Conservation (phyloP, 1,284 basidiomycete genomes). For the Acaromyces ingoldii region DNA sequence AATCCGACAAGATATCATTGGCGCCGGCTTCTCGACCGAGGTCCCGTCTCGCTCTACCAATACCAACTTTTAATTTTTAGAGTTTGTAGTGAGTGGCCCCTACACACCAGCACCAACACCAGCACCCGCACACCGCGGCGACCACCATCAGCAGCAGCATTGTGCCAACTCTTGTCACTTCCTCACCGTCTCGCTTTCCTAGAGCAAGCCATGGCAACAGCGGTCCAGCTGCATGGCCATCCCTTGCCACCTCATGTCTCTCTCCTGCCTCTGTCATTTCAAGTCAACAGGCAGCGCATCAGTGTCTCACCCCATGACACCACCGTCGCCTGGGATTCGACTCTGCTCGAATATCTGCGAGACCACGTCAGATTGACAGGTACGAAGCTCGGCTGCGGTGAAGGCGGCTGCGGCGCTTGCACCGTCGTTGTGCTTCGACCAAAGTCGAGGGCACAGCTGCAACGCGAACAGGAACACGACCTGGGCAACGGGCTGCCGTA, state of each 20-base stretch:
- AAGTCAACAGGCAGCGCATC: slow-evolving; percentile 32
- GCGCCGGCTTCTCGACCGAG: not conserved
- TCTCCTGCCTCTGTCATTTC: slow-evolving; percentile 16
- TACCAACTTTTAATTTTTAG: too few species aligned
- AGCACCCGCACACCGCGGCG: too few species aligned
- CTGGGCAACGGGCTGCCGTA: slow-evolving; percentile 20
- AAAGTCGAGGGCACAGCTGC: not conserved
- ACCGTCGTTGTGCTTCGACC: slow-evolving; percentile 37
- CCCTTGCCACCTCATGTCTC: slow-evolving; percentile 1
- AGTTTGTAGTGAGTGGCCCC: too few species aligned
- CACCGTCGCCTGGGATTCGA: slow-evolving; percentile 40
- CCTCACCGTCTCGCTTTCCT: too few species aligned
- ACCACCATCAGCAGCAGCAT: too few species aligned
- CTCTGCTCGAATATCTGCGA: slow-evolving; percentile 51
- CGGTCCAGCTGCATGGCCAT: not conserved
- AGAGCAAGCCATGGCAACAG: not conserved
- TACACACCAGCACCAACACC: too few species aligned
- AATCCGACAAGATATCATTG: not conserved
- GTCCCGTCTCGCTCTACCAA: not conserved
- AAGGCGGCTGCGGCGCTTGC: slow-evolving; percentile 52
- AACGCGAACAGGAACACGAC: not conserved
- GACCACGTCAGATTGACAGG: slow-evolving; percentile 48
- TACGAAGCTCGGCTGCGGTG: slow-evolving; percentile 52
- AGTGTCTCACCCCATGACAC: slow-evolving; percentile 22
- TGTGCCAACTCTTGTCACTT: too few species aligned